Conservation (phyloP, 805 yeast species). For the Yarrowia sp. region DNA sequence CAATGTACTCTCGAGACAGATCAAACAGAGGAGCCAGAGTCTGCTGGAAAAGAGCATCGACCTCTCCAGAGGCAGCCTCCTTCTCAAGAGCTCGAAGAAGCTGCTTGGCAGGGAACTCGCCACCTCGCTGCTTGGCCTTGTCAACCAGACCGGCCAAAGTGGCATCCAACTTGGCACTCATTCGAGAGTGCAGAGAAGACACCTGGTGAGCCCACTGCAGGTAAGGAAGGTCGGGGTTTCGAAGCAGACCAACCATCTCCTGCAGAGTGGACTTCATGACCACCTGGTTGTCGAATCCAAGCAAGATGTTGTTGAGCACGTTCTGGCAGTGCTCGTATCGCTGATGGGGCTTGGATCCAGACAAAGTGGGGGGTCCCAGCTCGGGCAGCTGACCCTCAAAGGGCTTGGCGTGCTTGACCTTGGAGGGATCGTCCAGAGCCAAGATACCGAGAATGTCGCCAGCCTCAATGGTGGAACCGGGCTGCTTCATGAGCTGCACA, state of each 20-base stretch:
- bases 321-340: conserved; percentile 57
- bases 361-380: conserved; percentile 75
- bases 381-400: conserved; percentile 92
- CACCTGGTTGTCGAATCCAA: conserved; percentile 94
- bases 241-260: conserved; percentile 66
- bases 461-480: conserved; percentile 94
- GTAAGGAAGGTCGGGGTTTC: conserved; percentile 81
- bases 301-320: conserved; percentile 72
- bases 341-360: conserved; percentile 82
- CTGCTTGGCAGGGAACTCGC: conserved; percentile 92
- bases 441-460: conserved; percentile 96
- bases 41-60: conserved; percentile 48
- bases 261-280: conserved; percentile 82
- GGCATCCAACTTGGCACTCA: conserved; percentile 74
- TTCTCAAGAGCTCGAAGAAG: conserved; percentile 69
- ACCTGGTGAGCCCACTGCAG: conserved; percentile 85
- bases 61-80: conserved; percentile 53
- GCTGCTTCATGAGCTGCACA: conserved; percentile 91
- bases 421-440: conserved; percentile 92
- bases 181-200: conserved; percentile 88
- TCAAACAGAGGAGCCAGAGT: conserved; percentile 71
- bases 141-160: conserved; percentile 63
- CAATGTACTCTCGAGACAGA: conserved; percentile 65
- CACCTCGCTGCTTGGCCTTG: conserved; percentile 60
- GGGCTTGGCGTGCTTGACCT: conserved; percentile 94